A percentile compares a stretch with the other conserved stretches of the same genome.
Evolutionary conservation across 2,329 filamentous ascomycete species (phyloP).

Genomic region (Cryphonectria carpinicola): DNA sequence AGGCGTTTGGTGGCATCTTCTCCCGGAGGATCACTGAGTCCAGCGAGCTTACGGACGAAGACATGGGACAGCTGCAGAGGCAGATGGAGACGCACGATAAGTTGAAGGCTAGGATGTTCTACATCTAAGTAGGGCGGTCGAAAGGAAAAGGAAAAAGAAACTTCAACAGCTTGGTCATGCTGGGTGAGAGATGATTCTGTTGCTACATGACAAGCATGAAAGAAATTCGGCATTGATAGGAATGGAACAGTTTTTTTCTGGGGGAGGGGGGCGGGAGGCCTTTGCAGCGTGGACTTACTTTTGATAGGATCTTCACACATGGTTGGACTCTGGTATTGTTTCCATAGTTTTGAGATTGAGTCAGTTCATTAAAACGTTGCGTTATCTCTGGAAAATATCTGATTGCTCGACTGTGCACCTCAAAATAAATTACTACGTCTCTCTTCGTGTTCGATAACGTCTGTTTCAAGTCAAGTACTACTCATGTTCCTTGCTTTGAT

Average conservation of each 20-base stretch:
- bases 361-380: neutral
- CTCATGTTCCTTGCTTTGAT: neutral
- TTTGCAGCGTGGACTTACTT: neutral
- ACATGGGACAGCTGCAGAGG: neutral
- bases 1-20: neutral
- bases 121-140: conserved; percentile 38
- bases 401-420: too few species aligned
- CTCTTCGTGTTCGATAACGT: neutral
- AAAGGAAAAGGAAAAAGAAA: neutral
- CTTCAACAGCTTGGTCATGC: neutral
- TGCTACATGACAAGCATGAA: neutral
- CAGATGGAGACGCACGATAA: neutral
- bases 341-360: neutral
- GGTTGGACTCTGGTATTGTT: neutral
- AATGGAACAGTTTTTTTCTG: neutral
- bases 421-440: too few species aligned
- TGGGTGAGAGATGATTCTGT: neutral
- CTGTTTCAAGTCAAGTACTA: neutral
- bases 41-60: neutral
- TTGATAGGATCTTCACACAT: neutral
- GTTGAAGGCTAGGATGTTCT: conserved; percentile 48
- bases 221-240: neutral
- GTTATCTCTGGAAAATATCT: neutral
- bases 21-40: neutral
- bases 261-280: too few species aligned